phyloP scores from a whole-genome alignment of 768 basidiomycete genomes.

The Kwoniella sp. region DNA sequence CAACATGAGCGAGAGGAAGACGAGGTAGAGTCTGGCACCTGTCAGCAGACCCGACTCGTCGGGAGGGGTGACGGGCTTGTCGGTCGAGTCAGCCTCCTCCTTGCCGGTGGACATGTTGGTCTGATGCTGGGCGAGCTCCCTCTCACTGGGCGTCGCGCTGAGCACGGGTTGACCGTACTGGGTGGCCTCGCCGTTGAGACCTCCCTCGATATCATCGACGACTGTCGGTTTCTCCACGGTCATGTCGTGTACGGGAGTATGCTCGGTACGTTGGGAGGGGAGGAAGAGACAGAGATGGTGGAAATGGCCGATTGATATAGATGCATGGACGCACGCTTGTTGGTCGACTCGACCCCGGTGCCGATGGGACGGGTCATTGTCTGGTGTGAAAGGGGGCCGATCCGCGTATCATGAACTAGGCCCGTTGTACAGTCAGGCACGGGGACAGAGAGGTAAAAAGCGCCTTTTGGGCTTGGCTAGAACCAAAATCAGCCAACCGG shows the following conservation, averaged over 20 bases:
- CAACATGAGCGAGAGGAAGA: conserved; percentile 34
- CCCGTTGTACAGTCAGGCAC: too few relatives aligned
- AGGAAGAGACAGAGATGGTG: too few relatives aligned
- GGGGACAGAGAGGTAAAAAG: too few relatives aligned
- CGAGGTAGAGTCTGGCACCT: conserved; percentile 25
- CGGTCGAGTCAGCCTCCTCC: conserved; percentile 3
- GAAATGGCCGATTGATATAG: too few relatives aligned
- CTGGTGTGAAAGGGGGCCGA: background rate
- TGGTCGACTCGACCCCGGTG: background rate
- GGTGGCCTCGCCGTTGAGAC: conserved; percentile 11
- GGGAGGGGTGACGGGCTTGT: background rate
- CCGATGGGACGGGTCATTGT: background rate
- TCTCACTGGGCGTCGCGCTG: conserved; percentile 13
- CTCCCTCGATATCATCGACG: background rate
- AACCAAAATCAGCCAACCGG: too few relatives aligned
- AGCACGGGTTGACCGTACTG: conserved; percentile 17
- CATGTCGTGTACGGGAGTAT: too few relatives aligned
- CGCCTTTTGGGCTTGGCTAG: too few relatives aligned
- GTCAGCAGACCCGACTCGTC: conserved; percentile 14
- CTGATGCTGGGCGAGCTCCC: conserved; percentile 5
- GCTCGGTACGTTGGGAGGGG: too few relatives aligned
- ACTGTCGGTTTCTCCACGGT: conserved; percentile 6
- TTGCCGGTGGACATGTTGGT: conserved; percentile 1
- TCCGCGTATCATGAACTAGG: too few relatives aligned
- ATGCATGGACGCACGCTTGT: too few relatives aligned